Evolutionary conservation across 2,329 filamentous ascomycete species (phyloP).

Genomic region (Fusarium avenaceum): DNA sequence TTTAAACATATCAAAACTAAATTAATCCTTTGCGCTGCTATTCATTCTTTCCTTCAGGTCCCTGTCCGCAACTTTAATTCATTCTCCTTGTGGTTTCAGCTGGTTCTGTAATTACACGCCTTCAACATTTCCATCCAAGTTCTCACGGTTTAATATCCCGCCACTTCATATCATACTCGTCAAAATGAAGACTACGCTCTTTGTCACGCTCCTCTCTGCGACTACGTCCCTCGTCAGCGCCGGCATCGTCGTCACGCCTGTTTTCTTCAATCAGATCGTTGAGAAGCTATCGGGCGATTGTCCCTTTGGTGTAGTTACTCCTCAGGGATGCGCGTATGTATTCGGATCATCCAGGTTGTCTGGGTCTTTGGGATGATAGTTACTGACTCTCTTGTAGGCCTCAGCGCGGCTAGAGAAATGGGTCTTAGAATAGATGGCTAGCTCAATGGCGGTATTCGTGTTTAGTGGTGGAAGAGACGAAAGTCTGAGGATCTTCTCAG

Average conservation of each 20-base stretch:
- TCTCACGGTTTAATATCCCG: slow-evolving; percentile 8
- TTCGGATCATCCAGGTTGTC: neutral
- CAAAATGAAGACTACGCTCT: slow-evolving; percentile 51
- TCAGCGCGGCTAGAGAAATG: slow-evolving; percentile 33
- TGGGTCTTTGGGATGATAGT: neutral
- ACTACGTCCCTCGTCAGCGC: slow-evolving; percentile 63
- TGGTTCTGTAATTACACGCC: slow-evolving; percentile 37
- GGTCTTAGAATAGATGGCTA: neutral
- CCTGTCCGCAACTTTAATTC: slow-evolving; percentile 17
- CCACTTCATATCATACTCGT: slow-evolving; percentile 9
- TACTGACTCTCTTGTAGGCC: slow-evolving; percentile 30
- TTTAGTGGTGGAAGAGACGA: neutral
- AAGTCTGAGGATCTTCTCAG: slow-evolving; percentile 5
- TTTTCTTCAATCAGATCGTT: slow-evolving; percentile 66
- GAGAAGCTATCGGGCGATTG: slow-evolving; percentile 63
- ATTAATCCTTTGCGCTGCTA: slow-evolving; percentile 26
- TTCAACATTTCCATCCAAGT: slow-evolving; percentile 3
- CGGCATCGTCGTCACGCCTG: slow-evolving; percentile 68
- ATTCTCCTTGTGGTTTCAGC: slow-evolving; percentile 32
- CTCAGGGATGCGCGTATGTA: slow-evolving; percentile 69
- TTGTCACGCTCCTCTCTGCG: slow-evolving; percentile 58
- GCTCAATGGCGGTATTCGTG: neutral
- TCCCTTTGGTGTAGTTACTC: slow-evolving; percentile 68
- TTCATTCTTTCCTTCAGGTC: slow-evolving; percentile 6
- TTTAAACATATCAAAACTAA: slow-evolving; percentile 8